Base-by-base conservation (phyloP, 2,329 filamentous ascomycete species). In the Coniochaeta sp. region DNA sequence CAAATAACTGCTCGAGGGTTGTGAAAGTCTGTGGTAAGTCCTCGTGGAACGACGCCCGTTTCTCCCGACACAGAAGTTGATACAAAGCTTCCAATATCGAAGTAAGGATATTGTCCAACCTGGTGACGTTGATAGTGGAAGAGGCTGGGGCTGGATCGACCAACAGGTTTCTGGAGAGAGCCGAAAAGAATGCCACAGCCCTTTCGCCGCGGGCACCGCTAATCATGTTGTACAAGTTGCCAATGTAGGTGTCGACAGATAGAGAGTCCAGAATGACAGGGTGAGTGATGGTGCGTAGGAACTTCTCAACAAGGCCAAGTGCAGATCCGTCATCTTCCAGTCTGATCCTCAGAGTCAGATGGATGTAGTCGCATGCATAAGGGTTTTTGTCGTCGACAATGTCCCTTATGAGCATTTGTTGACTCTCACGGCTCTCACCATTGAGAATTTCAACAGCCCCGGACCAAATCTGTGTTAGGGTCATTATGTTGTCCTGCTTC, bases 191-290 rank as follows among this genome's bases (percentile, higher is more conserved):
- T 9, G 62, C 62, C 68, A 76, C 7, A 71, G 62, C 5, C 26
- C 58, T 14, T 28, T 67, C 66, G 70, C 71, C 72, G 12, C 70
- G 68, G 40, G 71, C 59, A 6, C 74, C 74, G 7, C 67, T 59
- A 6, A 75, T 55, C 52, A 70, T 69, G 58, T 72, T 74, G 60
- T 69, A 74, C 24, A 77, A 66, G 0, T 60, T 61, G 2, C 72
- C 71, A 1, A 75, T 69, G 32, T 74, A 67, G 52, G 70, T 67
- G 52, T 76, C 75, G 17, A 77, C 65, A 0, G 75, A 69, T 12
- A 71, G 67, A 12, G 71, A 77, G 42, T 72, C 69, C 7, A 71
- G 61, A 10, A 77, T 67, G 3, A 66, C 64, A 3, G 64, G 60
- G 24, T 77, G 73, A 2, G 71, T 74, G 26, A 76, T 62, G 16